phyloP scores from a whole-genome alignment of 1,284 basidiomycete species.

The Schizophyllum amplum region DNA sequence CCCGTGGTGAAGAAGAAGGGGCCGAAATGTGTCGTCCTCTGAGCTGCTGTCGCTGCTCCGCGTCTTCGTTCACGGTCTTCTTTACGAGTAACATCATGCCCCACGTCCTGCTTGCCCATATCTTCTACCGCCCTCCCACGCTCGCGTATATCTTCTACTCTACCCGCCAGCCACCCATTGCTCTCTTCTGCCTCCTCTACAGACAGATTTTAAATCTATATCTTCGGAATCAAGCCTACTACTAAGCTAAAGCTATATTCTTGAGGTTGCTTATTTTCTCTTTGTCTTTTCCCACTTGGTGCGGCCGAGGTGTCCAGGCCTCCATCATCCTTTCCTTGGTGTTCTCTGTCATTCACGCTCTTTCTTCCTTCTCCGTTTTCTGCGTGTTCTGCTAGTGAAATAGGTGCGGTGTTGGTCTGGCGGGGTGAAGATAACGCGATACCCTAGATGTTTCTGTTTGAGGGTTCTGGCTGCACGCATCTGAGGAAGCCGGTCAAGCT shows the following conservation, averaged over 20 bases:
- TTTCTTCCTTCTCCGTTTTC: not conserved
- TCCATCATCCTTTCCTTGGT: not conserved
- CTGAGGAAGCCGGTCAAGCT: too few relatives aligned
- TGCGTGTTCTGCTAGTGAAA: not conserved
- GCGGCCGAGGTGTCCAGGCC: not conserved
- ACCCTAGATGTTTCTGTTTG: not conserved
- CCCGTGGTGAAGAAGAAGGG: conserved; percentile 82
- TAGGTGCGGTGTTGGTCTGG: not conserved
- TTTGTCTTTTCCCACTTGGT: conserved; percentile 1
- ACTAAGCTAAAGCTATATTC: not conserved
- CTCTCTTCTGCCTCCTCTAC: not conserved
- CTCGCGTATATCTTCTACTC: conserved; percentile 12
- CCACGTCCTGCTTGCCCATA: conserved; percentile 6
- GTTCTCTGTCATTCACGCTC: not conserved
- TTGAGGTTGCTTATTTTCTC: conserved; percentile 9
- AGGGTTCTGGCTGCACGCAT: too few relatives aligned
- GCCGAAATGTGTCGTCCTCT: conserved; percentile 80
- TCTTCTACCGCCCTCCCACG: not conserved
- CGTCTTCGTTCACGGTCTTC: conserved; percentile 15
- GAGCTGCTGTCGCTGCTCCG: conserved; percentile 24
- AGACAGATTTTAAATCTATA: conserved; percentile 13
- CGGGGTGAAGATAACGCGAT: conserved; percentile 3
- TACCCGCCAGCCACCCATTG: conserved; percentile 2
- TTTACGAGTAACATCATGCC: conserved; percentile 13
- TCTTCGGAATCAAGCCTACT: conserved; percentile 6